Percentiles rank a stretch among this genome's conserved stretches.
Evolutionary conservation across 2,329 filamentous ascomycete genomes (phyloP).

Genomic region (Sarocladium oryzae): DNA sequence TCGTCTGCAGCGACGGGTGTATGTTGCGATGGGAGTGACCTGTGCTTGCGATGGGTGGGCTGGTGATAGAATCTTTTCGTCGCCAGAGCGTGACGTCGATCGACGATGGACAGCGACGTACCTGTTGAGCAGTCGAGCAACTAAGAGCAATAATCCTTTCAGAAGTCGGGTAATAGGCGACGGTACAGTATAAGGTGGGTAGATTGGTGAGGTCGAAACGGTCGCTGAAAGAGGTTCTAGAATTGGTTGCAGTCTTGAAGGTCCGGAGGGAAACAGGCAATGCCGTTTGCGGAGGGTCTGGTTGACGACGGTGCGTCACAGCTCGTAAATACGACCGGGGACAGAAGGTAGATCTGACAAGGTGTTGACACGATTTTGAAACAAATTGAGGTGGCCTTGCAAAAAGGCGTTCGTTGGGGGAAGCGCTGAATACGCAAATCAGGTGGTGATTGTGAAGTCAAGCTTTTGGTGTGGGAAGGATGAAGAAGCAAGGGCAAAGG

Average conservation of each 20-base stretch:
- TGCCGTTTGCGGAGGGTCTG: constrained; percentile 4
- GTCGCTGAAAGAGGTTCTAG: neutral
- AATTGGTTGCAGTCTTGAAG: neutral
- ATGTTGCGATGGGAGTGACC: too few relatives aligned
- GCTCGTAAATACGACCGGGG: constrained; percentile 9
- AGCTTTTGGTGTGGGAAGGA: neutral
- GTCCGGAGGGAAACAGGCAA: neutral
- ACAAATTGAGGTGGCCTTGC: neutral
- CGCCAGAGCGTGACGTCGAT: constrained; percentile 4
- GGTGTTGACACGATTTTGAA: neutral
- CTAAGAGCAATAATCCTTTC: neutral
- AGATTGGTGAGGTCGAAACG: neutral
- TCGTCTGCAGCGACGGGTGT: too few relatives aligned
- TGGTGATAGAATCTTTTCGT: neutral
- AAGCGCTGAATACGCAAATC: constrained; percentile 1
- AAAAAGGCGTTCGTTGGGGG: neutral
- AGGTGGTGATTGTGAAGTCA: neutral
- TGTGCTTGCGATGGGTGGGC: too few relatives aligned
- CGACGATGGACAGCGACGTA: neutral
- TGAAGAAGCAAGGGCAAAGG: constrained; percentile 5
- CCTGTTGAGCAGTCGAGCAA: neutral
- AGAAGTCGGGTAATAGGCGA: neutral
- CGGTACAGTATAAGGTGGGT: neutral
- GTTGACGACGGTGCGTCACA: constrained; percentile 7
- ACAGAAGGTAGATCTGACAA: neutral